Conservation (phyloP, 2,329 filamentous ascomycete species). For the Colletotrichum agaves region DNA sequence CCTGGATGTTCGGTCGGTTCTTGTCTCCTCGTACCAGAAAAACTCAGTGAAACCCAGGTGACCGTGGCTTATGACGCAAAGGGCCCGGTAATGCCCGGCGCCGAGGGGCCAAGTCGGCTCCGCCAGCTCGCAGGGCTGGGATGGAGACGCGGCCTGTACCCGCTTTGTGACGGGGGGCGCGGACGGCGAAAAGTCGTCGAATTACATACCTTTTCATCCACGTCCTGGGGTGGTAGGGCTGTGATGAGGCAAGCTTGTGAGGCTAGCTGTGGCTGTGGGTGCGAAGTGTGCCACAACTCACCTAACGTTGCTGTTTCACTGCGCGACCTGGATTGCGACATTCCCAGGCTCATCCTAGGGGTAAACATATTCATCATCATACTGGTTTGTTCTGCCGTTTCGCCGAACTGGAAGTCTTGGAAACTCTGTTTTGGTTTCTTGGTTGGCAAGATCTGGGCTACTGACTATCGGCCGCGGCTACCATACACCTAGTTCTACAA, state of each 20-base stretch:
- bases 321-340: conserved; percentile 4
- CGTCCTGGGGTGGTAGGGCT: conserved; percentile 19
- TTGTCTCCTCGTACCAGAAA: background rate
- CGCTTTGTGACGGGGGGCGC: conserved; percentile 27
- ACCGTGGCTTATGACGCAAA: conserved; percentile 31
- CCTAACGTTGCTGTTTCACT: background rate
- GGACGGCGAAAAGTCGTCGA: conserved; percentile 13
- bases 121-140: conserved; percentile 31
- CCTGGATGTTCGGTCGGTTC: background rate
- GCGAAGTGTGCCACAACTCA: conserved; percentile 26
- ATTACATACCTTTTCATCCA: conserved; percentile 1
- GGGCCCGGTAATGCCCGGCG: conserved; percentile 26
- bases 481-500: conserved; percentile 19
- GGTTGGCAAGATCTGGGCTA: background rate
- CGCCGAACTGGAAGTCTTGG: background rate
- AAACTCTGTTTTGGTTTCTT: conserved; percentile 11
- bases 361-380: conserved; percentile 3
- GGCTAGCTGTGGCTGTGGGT: conserved; percentile 29
- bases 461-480: conserved; percentile 11
- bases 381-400: background rate
- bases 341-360: background rate
- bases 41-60: conserved; percentile 20
- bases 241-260: conserved; percentile 10
- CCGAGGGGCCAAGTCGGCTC: conserved; percentile 31
- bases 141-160: conserved; percentile 34